phyloP scores from a whole-genome alignment of 1,139 yeast species.

The Cylindricascospora bacillispora region DNA sequence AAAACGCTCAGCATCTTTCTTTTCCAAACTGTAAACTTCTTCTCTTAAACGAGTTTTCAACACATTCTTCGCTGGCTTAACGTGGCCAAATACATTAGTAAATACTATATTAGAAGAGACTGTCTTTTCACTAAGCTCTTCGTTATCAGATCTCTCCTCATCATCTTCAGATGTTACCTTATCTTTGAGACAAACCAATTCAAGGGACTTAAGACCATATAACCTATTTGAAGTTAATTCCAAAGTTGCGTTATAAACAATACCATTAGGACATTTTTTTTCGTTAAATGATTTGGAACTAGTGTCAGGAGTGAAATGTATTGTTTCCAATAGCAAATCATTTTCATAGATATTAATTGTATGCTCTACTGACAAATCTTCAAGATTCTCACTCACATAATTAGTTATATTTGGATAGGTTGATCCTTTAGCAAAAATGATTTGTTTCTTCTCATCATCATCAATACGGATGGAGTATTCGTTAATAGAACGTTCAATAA shows the following conservation, averaged over 20 bases:
- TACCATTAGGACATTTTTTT: slow-evolving; percentile 34
- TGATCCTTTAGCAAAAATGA: slow-evolving; percentile 35
- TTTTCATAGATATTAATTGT: slow-evolving; percentile 43
- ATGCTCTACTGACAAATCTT: slow-evolving; percentile 25
- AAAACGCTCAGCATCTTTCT: not conserved
- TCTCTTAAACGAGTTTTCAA: not conserved
- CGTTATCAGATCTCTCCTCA: slow-evolving; percentile 3
- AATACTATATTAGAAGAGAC: not conserved
- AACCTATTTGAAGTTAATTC: slow-evolving; percentile 38
- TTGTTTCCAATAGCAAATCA: slow-evolving; percentile 35
- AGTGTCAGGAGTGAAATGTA: slow-evolving; percentile 17
- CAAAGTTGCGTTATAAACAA: slow-evolving; percentile 35
- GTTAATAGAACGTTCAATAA: slow-evolving; percentile 43
- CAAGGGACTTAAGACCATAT: slow-evolving; percentile 33
- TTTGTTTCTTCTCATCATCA: slow-evolving; percentile 24
- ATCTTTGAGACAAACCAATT: slow-evolving; percentile 30
- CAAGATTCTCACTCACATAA: slow-evolving; percentile 5
- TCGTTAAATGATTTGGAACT: slow-evolving; percentile 28
- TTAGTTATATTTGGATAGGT: slow-evolving; percentile 16
- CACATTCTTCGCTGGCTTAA: not conserved
- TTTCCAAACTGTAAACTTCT: not conserved
- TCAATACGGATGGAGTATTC: slow-evolving; percentile 30
- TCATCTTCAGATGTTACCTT: slow-evolving; percentile 2
- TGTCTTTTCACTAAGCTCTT: not conserved
- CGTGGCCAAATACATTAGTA: not conserved